Evolutionary conservation across 805 yeast species (phyloP).

Genomic region (Pichia nanzhaoensis): DNA sequence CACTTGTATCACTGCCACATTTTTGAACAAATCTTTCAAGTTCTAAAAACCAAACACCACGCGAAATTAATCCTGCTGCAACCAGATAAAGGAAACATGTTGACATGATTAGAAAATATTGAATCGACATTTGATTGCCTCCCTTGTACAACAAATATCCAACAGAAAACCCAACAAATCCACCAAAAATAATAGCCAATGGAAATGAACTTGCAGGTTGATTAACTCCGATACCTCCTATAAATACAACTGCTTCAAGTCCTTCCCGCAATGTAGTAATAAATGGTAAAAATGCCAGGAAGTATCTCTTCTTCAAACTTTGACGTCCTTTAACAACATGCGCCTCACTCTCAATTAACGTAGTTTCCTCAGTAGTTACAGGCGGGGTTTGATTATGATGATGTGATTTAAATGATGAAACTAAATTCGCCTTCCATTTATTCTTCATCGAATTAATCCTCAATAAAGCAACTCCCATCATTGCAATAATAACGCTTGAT

Average conservation of each 20-base stretch:
- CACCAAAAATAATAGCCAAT: constrained; percentile 53
- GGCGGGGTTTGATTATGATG: background rate
- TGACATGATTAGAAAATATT: constrained; percentile 63
- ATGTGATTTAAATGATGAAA: constrained; percentile 22
- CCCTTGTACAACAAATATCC: constrained; percentile 67
- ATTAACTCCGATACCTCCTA: constrained; percentile 81
- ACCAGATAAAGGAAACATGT: constrained; percentile 79
- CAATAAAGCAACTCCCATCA: constrained; percentile 80
- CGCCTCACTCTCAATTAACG: constrained; percentile 10
- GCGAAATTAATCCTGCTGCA: constrained; percentile 79
- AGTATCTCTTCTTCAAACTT: constrained; percentile 48
- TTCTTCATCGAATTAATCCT: constrained; percentile 75
- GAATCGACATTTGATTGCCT: constrained; percentile 74
- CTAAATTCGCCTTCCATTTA: constrained; percentile 63
- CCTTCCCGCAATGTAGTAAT: constrained; percentile 87
- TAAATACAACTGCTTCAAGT: constrained; percentile 82
- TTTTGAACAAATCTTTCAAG: constrained; percentile 64
- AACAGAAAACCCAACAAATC: constrained; percentile 49
- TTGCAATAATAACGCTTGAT: constrained; percentile 71
- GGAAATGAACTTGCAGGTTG: constrained; percentile 63
- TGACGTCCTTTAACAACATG: too few species aligned
- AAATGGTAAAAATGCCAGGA: constrained; percentile 70
- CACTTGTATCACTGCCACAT: constrained; percentile 84
- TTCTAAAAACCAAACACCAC: constrained; percentile 89
- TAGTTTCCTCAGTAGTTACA: background rate